Evolutionary conservation across 192 early-diverging fungal species (phyloP).

Genomic region (Backusella westeae): DNA sequence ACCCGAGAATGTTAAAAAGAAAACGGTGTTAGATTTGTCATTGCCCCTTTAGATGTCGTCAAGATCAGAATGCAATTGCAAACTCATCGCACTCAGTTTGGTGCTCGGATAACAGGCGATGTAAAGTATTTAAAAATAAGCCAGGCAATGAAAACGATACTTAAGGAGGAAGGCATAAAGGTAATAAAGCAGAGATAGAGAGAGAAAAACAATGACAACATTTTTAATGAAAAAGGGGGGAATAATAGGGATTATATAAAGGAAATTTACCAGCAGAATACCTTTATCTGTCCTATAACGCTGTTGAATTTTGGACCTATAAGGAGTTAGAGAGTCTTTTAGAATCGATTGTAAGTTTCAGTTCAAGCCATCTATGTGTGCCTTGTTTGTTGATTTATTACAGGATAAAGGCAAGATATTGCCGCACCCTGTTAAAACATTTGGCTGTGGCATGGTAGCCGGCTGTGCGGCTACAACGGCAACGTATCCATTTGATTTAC

Average conservation of each 20-base stretch:
- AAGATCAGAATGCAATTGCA: constrained; percentile 80
- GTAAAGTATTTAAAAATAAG: constrained; percentile 64
- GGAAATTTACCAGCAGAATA: constrained; percentile 93
- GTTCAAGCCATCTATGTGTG: too few relatives aligned
- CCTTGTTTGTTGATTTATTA: too few relatives aligned
- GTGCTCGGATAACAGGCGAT: neutral
- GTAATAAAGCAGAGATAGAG: constrained; percentile 34
- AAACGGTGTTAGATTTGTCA: constrained; percentile 62
- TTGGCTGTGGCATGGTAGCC: constrained; percentile 76
- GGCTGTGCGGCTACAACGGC: constrained; percentile 74
- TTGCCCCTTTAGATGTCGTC: constrained; percentile 92
- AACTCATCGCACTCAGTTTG: constrained; percentile 25
- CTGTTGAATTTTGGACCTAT: constrained; percentile 81
- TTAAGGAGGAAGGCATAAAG: constrained; percentile 77
- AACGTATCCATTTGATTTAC: constrained; percentile 96
- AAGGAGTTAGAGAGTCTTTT: constrained; percentile 50
- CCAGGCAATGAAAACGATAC: constrained; percentile 65
- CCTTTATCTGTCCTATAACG: constrained; percentile 89
- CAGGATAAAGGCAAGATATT: constrained; percentile 15
- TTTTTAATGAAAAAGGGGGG: neutral
- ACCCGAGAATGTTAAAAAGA: neutral
- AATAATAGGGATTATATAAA: constrained; percentile 77
- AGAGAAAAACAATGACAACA: too few relatives aligned
- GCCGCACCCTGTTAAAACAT: constrained; percentile 49
- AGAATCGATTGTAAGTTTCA: constrained; percentile 15